Conservation (phyloP, 257 asterid species). For the Apocynum venetum region DNA sequence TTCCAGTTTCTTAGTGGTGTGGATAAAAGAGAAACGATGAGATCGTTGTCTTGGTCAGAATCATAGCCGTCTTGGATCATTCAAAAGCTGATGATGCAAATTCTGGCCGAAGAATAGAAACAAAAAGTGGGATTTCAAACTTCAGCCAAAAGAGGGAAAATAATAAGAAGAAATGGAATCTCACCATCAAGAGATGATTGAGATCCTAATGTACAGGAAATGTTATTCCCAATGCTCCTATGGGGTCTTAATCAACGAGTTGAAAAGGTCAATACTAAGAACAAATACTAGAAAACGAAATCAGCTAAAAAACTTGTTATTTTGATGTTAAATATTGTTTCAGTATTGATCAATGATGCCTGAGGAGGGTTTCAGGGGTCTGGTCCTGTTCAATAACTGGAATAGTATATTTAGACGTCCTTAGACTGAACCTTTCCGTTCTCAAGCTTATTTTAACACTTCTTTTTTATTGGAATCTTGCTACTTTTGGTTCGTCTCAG, state of each 20-base stretch:
- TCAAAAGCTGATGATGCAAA: background rate
- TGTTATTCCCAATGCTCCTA: background rate
- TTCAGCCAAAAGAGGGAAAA: background rate
- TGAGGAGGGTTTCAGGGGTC: background rate
- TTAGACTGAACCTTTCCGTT: background rate
- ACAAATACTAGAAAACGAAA: background rate
- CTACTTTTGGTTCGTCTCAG: background rate
- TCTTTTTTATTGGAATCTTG: background rate
- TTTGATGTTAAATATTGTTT: background rate
- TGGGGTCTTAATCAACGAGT: background rate
- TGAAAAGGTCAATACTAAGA: background rate
- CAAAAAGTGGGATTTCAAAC: slow-evolving; percentile 15
- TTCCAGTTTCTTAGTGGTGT: background rate
- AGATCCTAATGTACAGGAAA: background rate
- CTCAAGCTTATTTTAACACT: background rate
- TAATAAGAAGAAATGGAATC: background rate
- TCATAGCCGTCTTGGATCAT: slow-evolving; percentile 8
- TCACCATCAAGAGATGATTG: slow-evolving; percentile 10
- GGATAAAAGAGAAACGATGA: background rate
- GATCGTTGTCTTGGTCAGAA: background rate
- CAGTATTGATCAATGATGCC: background rate
- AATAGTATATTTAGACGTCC: background rate
- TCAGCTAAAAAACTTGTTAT: background rate
- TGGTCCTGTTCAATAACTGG: background rate
- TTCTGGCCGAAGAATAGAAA: background rate